A percentile compares a stretch with the other conserved stretches of the same genome.
These are phyloP conservation scores for Protomyces inouyei DNA, from an alignment of 1,139 yeast species.

Conservation along the genomic window DNA sequence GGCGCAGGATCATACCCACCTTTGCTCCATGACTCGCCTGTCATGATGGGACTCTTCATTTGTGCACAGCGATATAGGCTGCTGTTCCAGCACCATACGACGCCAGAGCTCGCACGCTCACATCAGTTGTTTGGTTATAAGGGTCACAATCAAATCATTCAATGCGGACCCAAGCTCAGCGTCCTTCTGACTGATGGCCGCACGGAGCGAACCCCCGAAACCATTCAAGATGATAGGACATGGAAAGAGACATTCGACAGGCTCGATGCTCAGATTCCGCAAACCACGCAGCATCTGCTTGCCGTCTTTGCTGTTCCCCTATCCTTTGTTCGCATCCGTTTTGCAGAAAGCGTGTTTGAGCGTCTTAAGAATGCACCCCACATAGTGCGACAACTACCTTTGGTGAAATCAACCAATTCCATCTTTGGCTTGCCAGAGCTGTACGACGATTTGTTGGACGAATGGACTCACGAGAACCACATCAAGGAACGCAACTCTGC, in stretches of 20 bases:
- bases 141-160: conserved; percentile 32
- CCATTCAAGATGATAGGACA: conserved; percentile 53
- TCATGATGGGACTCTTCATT: conserved; percentile 66
- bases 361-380: conserved; percentile 30
- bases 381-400: conserved; percentile 44
- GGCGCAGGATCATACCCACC: conserved; percentile 89
- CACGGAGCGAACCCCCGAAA: conserved; percentile 69
- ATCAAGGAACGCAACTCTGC: conserved; percentile 68
- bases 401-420: conserved; percentile 51
- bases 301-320: conserved; percentile 24
- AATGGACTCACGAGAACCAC: conserved; percentile 89
- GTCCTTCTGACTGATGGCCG: conserved; percentile 85
- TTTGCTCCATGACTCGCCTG: conserved; percentile 62
- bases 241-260: conserved; percentile 61
- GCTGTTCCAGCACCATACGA: conserved; percentile 82
- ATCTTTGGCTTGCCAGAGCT: conserved; percentile 88
- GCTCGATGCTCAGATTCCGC: conserved; percentile 37
- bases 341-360: conserved; percentile 13
- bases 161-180: conserved; percentile 64
- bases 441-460: conserved; percentile 88
- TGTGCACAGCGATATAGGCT: conserved; percentile 79
- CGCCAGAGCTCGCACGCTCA: conserved; percentile 42
- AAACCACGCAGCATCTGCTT: conserved; percentile 18
- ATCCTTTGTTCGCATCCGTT: conserved; percentile 20
- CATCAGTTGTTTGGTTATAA: conserved; percentile 35